Base-by-base conservation (phyloP, 2,329 filamentous ascomycete species). In the Penicillium sp. region DNA sequence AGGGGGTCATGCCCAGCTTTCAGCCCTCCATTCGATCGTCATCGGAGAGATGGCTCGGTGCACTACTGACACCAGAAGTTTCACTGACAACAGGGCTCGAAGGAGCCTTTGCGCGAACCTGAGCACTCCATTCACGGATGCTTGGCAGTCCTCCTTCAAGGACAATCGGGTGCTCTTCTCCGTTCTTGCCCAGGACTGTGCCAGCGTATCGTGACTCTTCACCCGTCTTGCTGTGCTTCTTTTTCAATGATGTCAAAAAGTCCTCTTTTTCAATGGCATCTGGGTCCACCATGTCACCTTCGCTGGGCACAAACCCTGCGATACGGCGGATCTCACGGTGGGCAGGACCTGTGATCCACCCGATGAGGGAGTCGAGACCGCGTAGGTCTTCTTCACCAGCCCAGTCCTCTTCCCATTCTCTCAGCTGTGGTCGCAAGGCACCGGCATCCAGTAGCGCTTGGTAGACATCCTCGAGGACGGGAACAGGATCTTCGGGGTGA, bases 151-250 rank as follows among this genome's bases (percentile, higher is more conserved):
- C 88, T 38, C 90, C 90, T 65, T 95, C 90, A 44, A 95, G 84
- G 44, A 84, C 75, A 27, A 95, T 73, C 6, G 85, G 80, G 61
- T 81, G 82, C 48, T 84, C 79, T 56, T 95, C 88, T 42, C 78
- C 79, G 39, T 78, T 75, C 55, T 84, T 84, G 4, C 91, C 91
- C 9, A 97, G 75, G 0, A 93, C 79, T 0, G 91, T 95, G 28
- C 88, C 89, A 57, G 85, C 82, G 66, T 89, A 95, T 61, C 91
- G 85, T 8, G 85, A 84, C 62, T 95, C 90, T 61, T 94, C 89
- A 53, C 86, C 88, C 1, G 86, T 87, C 60, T 93, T 94, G 71
- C 85, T 90, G 67, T 95, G 88, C 64, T 94, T 95, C 71, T 90
- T 93, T 70, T 95, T 96, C 37, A 97, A 73, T 4, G 83, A 86